Percentiles rank a stretch among this genome's conserved stretches.
phyloP scores from a whole-genome alignment of 192 early-diverging fungal genomes.

The Thoreauomyces humboldtii region DNA sequence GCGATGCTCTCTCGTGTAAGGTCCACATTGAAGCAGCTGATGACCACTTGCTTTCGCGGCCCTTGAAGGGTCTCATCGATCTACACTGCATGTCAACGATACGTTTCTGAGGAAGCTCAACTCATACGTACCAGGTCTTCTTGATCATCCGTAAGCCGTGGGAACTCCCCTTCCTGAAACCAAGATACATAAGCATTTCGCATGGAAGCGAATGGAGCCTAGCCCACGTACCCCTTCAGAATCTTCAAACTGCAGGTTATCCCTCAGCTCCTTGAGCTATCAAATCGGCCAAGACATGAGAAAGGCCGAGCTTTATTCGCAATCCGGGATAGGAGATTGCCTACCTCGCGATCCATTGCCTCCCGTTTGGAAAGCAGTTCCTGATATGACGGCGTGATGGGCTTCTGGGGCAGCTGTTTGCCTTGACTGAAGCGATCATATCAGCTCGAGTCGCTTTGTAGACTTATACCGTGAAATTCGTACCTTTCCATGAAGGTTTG shows the following conservation, averaged over 20 bases:
- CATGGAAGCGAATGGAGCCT: too few relatives aligned
- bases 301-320: too few relatives aligned
- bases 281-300: too few relatives aligned
- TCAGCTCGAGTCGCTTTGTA: neutral
- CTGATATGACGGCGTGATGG: neutral
- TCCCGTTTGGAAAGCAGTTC: neutral
- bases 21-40: constrained; percentile 58
- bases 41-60: constrained; percentile 19
- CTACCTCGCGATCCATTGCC: constrained; percentile 4
- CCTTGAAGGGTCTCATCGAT: neutral
- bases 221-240: too few relatives aligned
- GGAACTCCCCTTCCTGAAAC: neutral
- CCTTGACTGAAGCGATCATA: neutral
- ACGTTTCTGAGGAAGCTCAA: too few relatives aligned
- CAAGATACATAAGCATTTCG: neutral
- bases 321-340: too few relatives aligned
- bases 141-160: neutral
- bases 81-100: too few relatives aligned
- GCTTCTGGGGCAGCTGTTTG: neutral
- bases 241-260: too few relatives aligned
- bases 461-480: too few relatives aligned
- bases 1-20: constrained; percentile 61
- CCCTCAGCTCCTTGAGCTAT: too few relatives aligned
- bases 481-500: too few relatives aligned
- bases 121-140: neutral